phyloP scores from a whole-genome alignment of 306 rosid species.

The Acacia melanoxylon region DNA sequence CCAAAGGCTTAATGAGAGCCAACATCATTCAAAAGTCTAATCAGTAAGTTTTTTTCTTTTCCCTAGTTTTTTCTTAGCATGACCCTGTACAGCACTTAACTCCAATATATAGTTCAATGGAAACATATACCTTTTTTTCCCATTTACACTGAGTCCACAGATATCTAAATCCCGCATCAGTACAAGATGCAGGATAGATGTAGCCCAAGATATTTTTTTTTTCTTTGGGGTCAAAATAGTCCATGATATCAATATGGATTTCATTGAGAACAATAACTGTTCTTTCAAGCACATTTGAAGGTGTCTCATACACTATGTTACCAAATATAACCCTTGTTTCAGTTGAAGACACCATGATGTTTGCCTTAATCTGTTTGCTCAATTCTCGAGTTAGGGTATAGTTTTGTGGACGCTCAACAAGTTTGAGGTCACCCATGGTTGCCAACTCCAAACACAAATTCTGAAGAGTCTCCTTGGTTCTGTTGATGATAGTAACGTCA shows the following conservation, averaged over 20 bases:
- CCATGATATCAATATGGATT: slow-evolving; percentile 99
- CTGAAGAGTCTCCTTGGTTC: slow-evolving; percentile 96
- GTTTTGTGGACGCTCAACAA: slow-evolving; percentile 98
- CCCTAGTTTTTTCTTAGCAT: not conserved
- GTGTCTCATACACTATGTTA: slow-evolving; percentile 92
- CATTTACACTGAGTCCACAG: slow-evolving; percentile 99
- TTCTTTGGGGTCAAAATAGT: not conserved
- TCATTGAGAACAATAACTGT: slow-evolving; percentile 92
- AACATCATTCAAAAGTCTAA: not conserved
- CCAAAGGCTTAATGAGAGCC: not conserved
- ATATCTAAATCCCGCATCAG: slow-evolving; percentile 87
- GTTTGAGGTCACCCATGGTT: slow-evolving; percentile 98
- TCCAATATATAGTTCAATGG: not conserved
- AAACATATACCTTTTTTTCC: slow-evolving; percentile 88
- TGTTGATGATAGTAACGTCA: slow-evolving; percentile 93
- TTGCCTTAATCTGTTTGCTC: slow-evolving; percentile 90
- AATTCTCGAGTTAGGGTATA: slow-evolving; percentile 98
- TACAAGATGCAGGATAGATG: slow-evolving; percentile 91
- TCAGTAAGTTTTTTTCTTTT: not conserved
- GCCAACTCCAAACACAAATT: slow-evolving; percentile 98
- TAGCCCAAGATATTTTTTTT: slow-evolving; percentile 82
- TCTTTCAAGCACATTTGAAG: slow-evolving; percentile 90
- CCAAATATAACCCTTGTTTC: slow-evolving; percentile 97
- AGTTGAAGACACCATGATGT: slow-evolving; percentile 96
- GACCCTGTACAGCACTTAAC: slow-evolving; percentile 4